Evolutionary conservation across 2,329 filamentous ascomycete species (phyloP), one percentile per base, ranked within the genome.

Genomic region (Fusarium torreyae): DNA sequence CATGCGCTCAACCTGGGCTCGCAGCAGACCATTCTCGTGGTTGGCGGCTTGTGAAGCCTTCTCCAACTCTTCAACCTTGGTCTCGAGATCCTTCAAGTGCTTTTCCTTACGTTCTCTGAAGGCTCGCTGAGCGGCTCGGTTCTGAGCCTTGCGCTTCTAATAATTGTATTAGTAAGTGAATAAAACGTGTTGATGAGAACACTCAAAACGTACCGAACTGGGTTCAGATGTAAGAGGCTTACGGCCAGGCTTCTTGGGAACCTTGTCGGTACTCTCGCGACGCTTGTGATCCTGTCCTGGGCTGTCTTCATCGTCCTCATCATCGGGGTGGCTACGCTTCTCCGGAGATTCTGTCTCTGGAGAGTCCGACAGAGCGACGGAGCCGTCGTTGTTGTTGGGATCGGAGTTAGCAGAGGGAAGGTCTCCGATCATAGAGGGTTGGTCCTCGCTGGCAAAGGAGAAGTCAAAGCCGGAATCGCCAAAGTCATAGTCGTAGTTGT

Each of bases 151-250:
- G 74, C 94, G 91, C 83, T 97, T 97, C 94, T 97, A 68, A 34
- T 15, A 9, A 36, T 15, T 34, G 20, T 14, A 52, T 70, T 61
- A 70, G 68, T 51, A 71, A 31, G 28, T 61, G 18, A 55, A 14
- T 40, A 40, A 7, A 24, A 44, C 28, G 26, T 13, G 45, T n/a
- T 20, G 34, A 64, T 20, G 8, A 14, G 26, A 44, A n/a, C 14
- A 45, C 20, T 14, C 18, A 57, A 59, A 48, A 89, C 94, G 84
- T 90, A 98, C 95, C 72, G 94, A 96, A 73, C 93, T 98, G 24
- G 96, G 96, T 80, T 98, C 96, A 22, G 93, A 97, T 48, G 94
- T 98, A 75, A 98, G 85, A 20, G 95, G 96, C 85, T 99, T 99
- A 68, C 96, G 89, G 51, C 96, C 96, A 6, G 96, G 95, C 83